A percentile compares a stretch with the other conserved stretches of the same genome.
Conservation (phyloP, 2,329 filamentous ascomycete species). For the Cercospora sesami region DNA sequence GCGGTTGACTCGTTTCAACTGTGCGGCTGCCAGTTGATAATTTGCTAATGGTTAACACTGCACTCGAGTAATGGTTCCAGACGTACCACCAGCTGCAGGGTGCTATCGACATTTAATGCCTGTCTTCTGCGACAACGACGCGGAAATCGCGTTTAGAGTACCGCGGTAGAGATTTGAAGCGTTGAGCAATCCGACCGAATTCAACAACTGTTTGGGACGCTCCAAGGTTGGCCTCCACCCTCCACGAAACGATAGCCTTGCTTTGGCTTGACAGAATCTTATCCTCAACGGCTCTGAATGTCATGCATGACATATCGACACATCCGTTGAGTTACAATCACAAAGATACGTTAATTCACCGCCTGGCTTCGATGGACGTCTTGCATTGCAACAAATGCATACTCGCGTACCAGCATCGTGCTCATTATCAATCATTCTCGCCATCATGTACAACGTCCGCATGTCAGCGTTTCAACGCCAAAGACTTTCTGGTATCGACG, state of each 20-base stretch:
- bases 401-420: neutral
- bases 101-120: neutral
- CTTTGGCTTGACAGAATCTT: conserved; percentile 14
- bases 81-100: neutral
- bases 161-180: neutral
- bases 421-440: neutral
- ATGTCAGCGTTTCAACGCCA: neutral
- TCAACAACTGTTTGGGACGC: neutral
- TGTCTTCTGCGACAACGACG: neutral
- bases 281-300: conserved; percentile 4
- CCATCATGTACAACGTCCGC: neutral
- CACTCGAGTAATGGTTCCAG: conserved; percentile 1
- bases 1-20: neutral
- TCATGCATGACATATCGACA: neutral
- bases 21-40: neutral
- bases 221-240: neutral
- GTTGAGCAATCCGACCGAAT: neutral
- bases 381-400: neutral
- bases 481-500: neutral
- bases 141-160: neutral
- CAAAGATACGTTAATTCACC: neutral
- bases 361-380: neutral
- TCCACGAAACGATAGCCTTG: conserved; percentile 3
- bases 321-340: neutral
- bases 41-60: neutral